These are phyloP conservation scores for Plasmodium gonderi DNA, from an alignment of 169 alveolate species.

Conservation along the genomic window DNA sequence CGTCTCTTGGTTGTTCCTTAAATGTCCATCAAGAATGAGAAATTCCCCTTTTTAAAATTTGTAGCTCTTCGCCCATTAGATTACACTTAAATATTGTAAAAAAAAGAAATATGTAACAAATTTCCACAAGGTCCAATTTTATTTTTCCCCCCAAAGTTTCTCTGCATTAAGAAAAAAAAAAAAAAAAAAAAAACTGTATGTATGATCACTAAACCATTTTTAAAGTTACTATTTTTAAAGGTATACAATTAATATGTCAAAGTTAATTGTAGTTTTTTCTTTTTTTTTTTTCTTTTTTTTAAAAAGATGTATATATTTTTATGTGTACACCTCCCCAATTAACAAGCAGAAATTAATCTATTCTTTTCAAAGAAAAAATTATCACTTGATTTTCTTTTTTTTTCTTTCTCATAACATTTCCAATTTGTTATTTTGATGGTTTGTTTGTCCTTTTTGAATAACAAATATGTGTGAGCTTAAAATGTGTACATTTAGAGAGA, in stretches of 20 bases:
- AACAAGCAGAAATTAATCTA: neutral
- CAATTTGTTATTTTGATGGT: neutral
- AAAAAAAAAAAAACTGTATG: too few species aligned
- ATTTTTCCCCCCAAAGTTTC: neutral
- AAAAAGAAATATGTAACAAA: neutral
- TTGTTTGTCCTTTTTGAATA: neutral
- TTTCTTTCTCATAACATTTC: neutral
- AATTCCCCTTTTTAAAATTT: neutral
- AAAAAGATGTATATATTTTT: neutral
- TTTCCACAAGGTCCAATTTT: neutral
- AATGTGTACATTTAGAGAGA: neutral
- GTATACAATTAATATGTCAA: neutral
- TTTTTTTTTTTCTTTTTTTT: too few species aligned
- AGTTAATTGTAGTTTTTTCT: too few species aligned
- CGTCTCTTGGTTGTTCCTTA: too few species aligned
- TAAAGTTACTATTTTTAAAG: neutral
- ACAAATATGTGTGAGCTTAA: neutral
- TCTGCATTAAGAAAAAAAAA: neutral
- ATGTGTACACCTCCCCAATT: neutral
- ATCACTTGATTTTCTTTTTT: neutral
- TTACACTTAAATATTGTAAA: neutral
- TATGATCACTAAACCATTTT: too few species aligned
- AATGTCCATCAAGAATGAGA: too few species aligned
- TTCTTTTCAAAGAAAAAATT: neutral
- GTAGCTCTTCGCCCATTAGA: neutral